Conservation (phyloP, 495 filamentous ascomycete species). For the Neurospora sp. region DNA sequence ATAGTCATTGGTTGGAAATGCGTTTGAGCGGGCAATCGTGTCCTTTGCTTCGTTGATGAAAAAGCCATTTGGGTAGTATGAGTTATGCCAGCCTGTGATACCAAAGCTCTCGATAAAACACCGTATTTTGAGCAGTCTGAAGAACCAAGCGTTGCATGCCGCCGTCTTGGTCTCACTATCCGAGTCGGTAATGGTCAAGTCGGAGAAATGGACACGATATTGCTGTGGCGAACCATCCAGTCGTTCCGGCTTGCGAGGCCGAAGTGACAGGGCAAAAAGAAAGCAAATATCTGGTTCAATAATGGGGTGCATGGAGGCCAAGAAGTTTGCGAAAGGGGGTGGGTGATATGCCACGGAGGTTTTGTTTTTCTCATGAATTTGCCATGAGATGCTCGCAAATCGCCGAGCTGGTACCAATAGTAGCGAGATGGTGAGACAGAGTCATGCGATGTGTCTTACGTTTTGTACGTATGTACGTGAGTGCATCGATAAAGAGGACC, state of each 20-base stretch:
- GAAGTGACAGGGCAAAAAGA: background rate
- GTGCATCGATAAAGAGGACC: background rate
- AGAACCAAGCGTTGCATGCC: background rate
- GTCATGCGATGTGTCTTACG: background rate
- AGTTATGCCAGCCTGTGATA: background rate
- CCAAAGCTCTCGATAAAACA: background rate
- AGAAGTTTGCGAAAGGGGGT: background rate
- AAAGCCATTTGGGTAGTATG: background rate
- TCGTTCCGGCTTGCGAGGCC: background rate
- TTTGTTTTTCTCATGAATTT: background rate
- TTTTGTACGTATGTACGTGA: background rate
- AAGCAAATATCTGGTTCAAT: background rate
- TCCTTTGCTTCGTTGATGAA: background rate
- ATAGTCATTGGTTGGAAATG: background rate
- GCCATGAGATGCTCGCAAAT: background rate
- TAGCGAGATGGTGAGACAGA: background rate
- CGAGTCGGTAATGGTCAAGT: background rate
- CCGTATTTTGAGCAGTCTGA: background rate
- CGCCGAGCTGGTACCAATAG: background rate
- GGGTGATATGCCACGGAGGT: background rate
- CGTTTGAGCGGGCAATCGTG: conserved; percentile 1
- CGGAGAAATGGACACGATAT: background rate
- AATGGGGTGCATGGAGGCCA: background rate
- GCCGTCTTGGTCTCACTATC: background rate
- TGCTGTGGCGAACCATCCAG: background rate